Evolutionary conservation across 2,329 filamentous ascomycete species (phyloP).

Genomic region (Fusarium neocosmosporiellum): DNA sequence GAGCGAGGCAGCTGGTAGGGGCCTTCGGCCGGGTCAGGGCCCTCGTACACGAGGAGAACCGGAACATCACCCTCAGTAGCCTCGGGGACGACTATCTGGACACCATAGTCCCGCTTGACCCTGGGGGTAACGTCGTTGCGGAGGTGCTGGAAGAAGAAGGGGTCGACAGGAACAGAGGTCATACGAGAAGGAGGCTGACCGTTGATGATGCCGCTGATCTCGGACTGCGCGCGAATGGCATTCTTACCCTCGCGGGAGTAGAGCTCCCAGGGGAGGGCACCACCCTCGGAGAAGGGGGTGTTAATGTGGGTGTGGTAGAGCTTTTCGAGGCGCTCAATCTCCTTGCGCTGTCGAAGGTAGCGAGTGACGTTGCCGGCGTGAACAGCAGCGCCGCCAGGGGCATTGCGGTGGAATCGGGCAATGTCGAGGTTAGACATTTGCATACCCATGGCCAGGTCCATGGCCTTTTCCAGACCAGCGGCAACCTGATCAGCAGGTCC

Average conservation of each 20-base stretch:
- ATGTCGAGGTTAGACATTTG: constrained; percentile 86
- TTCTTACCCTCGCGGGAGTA: constrained; percentile 90
- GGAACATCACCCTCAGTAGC: constrained; percentile 68
- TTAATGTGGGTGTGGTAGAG: constrained; percentile 89
- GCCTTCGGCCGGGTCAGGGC: constrained; percentile 59
- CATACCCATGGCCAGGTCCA: constrained; percentile 90
- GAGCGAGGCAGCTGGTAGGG: constrained; percentile 66
- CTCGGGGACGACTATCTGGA: constrained; percentile 79
- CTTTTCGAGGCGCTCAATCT: constrained; percentile 85
- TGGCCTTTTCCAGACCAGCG: constrained; percentile 81
- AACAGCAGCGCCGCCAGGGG: constrained; percentile 75
- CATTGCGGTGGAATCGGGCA: constrained; percentile 79
- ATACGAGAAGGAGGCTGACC: constrained; percentile 80
- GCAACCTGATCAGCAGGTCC: constrained; percentile 81
- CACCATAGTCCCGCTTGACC: constrained; percentile 76
- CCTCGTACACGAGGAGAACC: constrained; percentile 81
- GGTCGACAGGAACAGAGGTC: constrained; percentile 74
- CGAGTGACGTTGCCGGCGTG: constrained; percentile 90
- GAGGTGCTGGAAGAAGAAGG: constrained; percentile 82
- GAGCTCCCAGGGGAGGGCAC: constrained; percentile 84
- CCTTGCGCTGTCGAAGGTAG: constrained; percentile 84
- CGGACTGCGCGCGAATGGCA: constrained; percentile 77
- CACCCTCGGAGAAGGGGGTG: constrained; percentile 76
- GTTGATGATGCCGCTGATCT: constrained; percentile 79
- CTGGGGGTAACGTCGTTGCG: constrained; percentile 71